Evolutionary conservation across 805 yeast species (phyloP).

Genomic region (Spathaspora passalidarum): DNA sequence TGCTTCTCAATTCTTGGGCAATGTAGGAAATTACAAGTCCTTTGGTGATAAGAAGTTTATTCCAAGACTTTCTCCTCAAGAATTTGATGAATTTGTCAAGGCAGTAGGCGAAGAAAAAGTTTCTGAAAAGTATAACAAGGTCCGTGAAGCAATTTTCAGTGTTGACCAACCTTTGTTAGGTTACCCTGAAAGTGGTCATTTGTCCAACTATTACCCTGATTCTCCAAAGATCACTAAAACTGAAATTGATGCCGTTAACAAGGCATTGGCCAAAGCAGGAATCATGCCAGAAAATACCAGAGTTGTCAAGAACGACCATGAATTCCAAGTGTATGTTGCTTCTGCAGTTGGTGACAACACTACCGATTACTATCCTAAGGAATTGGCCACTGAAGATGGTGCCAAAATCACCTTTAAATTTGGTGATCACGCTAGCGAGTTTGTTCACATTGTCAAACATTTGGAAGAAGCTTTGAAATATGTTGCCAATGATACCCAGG

Average conservation of each 20-base stretch:
- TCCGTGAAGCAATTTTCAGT: conserved; percentile 50
- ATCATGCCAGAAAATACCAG: conserved; percentile 81
- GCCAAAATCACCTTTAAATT: conserved; percentile 50
- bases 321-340: conserved; percentile 66
- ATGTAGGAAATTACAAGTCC: conserved; percentile 77
- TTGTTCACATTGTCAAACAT: conserved; percentile 53
- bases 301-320: conserved; percentile 52
- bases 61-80: conserved; percentile 53
- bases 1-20: conserved; percentile 70
- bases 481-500: conserved; percentile 74
- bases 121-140: conserved; percentile 36
- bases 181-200: conserved; percentile 73
- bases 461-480: conserved; percentile 54
- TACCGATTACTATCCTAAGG: conserved; percentile 52
- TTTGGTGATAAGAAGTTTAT: conserved; percentile 88
- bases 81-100: conserved; percentile 47
- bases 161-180: conserved; percentile 59
- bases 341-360: conserved; percentile 51
- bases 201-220: conserved; percentile 68
- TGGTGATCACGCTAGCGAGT: conserved; percentile 76
- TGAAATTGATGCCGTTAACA: conserved; percentile 67
- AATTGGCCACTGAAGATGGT: conserved; percentile 38
- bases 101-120: conserved; percentile 34
- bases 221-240: conserved; percentile 41
- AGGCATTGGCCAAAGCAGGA: conserved; percentile 58